A percentile compares a stretch with the other conserved stretches of the same genome.
phyloP scores from a whole-genome alignment of 768 basidiomycete genomes.

The Phylloporus arenicola region DNA sequence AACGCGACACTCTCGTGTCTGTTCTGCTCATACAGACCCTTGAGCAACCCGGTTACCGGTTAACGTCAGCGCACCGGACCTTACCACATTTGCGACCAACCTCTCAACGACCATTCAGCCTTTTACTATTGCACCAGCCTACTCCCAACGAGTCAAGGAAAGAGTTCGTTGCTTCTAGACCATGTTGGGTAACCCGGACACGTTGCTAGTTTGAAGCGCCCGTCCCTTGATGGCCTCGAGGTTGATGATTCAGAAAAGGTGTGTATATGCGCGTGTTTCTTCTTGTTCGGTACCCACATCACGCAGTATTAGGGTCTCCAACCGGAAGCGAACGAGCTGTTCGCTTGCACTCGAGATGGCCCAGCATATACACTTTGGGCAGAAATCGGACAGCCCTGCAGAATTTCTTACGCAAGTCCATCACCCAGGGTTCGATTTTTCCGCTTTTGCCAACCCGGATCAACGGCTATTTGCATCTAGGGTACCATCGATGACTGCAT shows the following conservation, averaged over 20 bases:
- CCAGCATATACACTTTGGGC: neutral
- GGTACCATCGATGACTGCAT: conserved; percentile 13
- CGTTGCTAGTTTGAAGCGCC: neutral
- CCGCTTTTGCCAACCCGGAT: conserved; percentile 7
- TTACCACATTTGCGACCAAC: neutral
- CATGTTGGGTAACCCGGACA: neutral
- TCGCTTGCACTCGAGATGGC: neutral
- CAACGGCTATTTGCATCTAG: neutral
- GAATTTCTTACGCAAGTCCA: conserved; percentile 1
- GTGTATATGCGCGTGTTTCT: neutral
- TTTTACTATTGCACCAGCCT: too few species aligned
- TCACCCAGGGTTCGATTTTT: neutral
- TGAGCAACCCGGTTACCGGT: neutral
- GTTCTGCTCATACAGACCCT: neutral
- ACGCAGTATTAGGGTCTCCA: neutral
- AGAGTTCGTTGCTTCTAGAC: too few species aligned
- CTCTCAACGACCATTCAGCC: too few species aligned
- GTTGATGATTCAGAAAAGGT: neutral
- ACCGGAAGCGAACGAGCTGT: conserved; percentile 2
- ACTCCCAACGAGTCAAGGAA: too few species aligned
- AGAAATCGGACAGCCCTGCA: neutral
- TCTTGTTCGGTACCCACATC: neutral
- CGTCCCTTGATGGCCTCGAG: conserved; percentile 12
- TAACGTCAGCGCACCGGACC: too few species aligned
- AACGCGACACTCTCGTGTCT: neutral